Base-by-base conservation (phyloP, 116 monocot genomes). In the Thalassia testudinum region DNA sequence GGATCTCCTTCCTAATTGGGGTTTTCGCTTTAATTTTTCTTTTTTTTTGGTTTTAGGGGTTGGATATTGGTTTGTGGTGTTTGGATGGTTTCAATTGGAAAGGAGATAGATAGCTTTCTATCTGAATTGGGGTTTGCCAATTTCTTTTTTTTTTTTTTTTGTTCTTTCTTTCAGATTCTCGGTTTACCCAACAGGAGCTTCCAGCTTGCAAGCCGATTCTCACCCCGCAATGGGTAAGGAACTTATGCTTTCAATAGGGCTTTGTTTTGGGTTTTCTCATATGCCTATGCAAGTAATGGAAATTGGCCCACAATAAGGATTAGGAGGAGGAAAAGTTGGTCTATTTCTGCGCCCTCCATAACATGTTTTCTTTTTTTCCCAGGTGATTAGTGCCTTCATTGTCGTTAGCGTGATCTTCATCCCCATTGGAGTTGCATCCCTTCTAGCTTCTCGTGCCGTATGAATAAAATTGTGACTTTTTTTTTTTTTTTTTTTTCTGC, bases 361-460 rank as follows among this genome's bases (percentile, higher is more conserved):
- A 18, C 12, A 2, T 20, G 21, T 50, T 1, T 29, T 1, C 17
- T 27, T 20, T 19, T 24, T 52, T 51, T 53, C n/a, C 21, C 55
- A 92, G 91, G 91, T 92, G 48, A 92, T 92, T 53, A 74, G 79
- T 24, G 86, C 75, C 7, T 92, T 92, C 37, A 62, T 70, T 23
- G 66, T 92, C 48, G 58, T 92, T 15, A 79, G 81, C 44, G 27
- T 81, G 21, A 67, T 86, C 54, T 92, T 92, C 57, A 59, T 92
- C 34, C 92, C 92, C 25, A 85, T 92, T 43, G 91, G 91, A 43
- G 57, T 82, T 56, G 77, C 70, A 26, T 67, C 86, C 0, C 65
- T 92, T 21, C 62, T 77, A 59, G 87, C 92, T 23, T 92, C 92
- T 40, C 64, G 72, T 53, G 53, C 83, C 52, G 92, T 86, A 78